Evolutionary conservation across 2,329 filamentous ascomycete species (phyloP), one percentile per base, ranked within the genome.

Genomic region (Trichoderma hamatum): DNA sequence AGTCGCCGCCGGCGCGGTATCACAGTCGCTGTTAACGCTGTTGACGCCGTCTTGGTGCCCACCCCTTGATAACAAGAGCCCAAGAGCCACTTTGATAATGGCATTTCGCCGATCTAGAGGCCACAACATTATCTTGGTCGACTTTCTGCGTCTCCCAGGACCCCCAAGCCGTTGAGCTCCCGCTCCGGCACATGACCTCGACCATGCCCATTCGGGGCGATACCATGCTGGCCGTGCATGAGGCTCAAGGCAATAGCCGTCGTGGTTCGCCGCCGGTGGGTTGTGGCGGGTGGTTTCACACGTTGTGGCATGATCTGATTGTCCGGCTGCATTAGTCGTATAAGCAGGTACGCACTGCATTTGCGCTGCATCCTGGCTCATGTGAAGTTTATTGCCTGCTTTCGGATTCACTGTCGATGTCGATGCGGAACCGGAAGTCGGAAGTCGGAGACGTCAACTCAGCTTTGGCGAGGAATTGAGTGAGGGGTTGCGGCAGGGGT

Each of bases 211-310:
- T 24, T 68, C 19, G 34, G 58, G 66, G 66, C 66, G 66, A 62
- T 68, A 68, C 59, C 49, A 24, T 26, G 59, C 66, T 46, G 39
- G 10, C 16, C 34, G 36, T 56, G 66, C 66, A 68, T 68, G 58
- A 68, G 49, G 66, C 58, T 68, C 66, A 52, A 36, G 60, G 58
- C 46, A 28, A 54, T 63, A 3, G 60, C 46, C 21, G 46, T n/a
- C 6, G n/a, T 28, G 5, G 60, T 13, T 52, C n/a, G 43, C 28
- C 19, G 19, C 7, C 21, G 32, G 3, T 52, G 54, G 21, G 3
- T 16, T 3, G 5, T n/a, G n/a, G n/a, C n/a, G n/a, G n/a, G n/a
- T n/a, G 5, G n/a, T 11, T 4, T 24, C 46, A 9, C 39, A 43
- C 39, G 39, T 43, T 43, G 39, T 43, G 39, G 39, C 39, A 43